Percentiles rank a stretch among this genome's conserved stretches.
These are phyloP conservation scores for Xylariales sp. DNA, from an alignment of 2,329 filamentous ascomycete genomes.

Conservation along the genomic window DNA sequence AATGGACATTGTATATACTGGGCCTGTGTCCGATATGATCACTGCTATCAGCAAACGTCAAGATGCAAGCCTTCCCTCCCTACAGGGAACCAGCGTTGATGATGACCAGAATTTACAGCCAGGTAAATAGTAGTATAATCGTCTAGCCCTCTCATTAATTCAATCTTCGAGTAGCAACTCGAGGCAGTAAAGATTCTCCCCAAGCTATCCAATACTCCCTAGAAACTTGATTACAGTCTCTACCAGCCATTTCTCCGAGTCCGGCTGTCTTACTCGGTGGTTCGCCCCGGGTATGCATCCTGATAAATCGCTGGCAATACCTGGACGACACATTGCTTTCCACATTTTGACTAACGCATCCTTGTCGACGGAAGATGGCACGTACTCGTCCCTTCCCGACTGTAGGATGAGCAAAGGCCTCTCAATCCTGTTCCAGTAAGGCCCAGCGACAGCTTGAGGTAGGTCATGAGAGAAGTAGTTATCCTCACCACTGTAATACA, in stretches of 20 bases:
- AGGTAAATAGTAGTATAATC: no score
- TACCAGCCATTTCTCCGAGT: slow-evolving; percentile 45
- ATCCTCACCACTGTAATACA: slow-evolving; percentile 58
- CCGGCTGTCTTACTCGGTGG: slow-evolving; percentile 43
- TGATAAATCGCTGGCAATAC: slow-evolving; percentile 44
- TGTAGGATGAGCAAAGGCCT: slow-evolving; percentile 61
- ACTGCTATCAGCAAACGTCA: no score
- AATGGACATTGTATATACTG: no score
- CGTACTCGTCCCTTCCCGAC: slow-evolving; percentile 61
- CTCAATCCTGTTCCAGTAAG: slow-evolving; percentile 62
- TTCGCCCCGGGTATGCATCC: slow-evolving; percentile 48
- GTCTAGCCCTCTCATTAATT: no score
- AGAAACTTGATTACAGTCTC: slow-evolving; percentile 44
- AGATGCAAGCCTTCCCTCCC: no score
- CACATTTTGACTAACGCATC: slow-evolving; percentile 53
- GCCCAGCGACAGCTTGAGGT: slow-evolving; percentile 44
- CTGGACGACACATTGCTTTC: slow-evolving; percentile 37
- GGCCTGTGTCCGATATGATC: no score
- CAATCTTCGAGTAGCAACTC: no score
- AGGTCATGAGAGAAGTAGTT: slow-evolving; percentile 35
- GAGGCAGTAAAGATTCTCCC: no score
- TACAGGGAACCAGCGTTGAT: no score
- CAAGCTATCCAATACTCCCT: no score
- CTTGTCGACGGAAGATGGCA: slow-evolving; percentile 56
- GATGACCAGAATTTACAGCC: no score